Conservation (phyloP, 495 filamentous ascomycete species). For the Penicillium riverlandense region DNA sequence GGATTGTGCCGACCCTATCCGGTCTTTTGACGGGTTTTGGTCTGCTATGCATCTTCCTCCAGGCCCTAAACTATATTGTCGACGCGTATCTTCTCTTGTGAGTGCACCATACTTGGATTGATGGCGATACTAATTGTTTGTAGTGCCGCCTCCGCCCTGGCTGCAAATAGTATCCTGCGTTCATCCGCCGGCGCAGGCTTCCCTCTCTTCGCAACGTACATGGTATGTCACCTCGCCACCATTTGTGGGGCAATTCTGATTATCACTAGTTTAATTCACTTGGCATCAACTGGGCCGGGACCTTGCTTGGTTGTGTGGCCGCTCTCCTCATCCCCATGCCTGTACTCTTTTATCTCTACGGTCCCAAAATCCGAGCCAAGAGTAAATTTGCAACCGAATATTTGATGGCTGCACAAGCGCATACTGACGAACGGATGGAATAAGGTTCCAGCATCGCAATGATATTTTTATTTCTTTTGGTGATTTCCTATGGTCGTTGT, state of each 20-base stretch:
- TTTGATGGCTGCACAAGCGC: constrained; percentile 6
- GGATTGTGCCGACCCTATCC: constrained; percentile 74
- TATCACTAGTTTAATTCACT: constrained; percentile 51
- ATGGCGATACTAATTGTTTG: no score
- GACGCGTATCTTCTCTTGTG: constrained; percentile 85
- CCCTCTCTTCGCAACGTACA: constrained; percentile 70
- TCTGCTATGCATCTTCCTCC: constrained; percentile 74
- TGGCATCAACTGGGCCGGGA: constrained; percentile 68
- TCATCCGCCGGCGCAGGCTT: constrained; percentile 68
- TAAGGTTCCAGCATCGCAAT: not conserved
- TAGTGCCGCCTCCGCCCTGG: constrained; percentile 73
- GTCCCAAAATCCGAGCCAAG: constrained; percentile 54
- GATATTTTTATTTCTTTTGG: no score
- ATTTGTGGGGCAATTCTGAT: no score
- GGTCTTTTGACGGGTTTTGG: constrained; percentile 57
- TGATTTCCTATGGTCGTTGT: no score
- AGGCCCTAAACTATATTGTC: constrained; percentile 77
- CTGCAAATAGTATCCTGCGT: constrained; percentile 79
- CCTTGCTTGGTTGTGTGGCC: constrained; percentile 66
- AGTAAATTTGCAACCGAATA: constrained; percentile 52
- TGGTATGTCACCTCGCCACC: constrained; percentile 31
- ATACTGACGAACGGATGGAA: constrained; percentile 5
- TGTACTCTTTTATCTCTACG: constrained; percentile 60
- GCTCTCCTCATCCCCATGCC: constrained; percentile 64
- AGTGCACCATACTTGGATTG: constrained; percentile 14